Evolutionary conservation across 495 filamentous ascomycete species (phyloP).

Genomic region (Jackrogersella minutella): DNA sequence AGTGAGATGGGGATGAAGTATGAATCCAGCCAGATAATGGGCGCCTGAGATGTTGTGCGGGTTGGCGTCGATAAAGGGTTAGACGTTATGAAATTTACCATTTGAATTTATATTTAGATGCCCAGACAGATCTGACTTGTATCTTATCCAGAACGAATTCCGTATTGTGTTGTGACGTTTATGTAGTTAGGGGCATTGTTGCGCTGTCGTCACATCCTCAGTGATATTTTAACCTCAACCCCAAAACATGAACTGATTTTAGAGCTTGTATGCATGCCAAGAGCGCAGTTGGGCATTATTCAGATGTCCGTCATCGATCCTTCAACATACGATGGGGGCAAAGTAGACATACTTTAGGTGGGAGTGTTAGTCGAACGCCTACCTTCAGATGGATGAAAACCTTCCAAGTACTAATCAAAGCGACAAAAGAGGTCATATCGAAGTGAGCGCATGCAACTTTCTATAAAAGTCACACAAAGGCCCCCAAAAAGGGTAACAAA

Average conservation of each 20-base stretch:
- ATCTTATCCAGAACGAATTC: background rate
- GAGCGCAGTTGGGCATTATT: background rate
- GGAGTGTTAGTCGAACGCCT: background rate
- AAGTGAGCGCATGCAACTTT: constrained; percentile 20
- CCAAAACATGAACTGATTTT: too few relatives aligned
- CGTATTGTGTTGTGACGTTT: background rate
- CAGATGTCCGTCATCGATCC: background rate
- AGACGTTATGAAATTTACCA: constrained; percentile 13
- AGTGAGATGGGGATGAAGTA: constrained; percentile 38
- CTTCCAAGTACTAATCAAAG: background rate
- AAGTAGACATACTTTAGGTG: too few relatives aligned
- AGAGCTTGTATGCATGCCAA: too few relatives aligned
- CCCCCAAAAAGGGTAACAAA: constrained; percentile 9
- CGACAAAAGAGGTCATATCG: background rate
- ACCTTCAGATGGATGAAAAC: background rate
- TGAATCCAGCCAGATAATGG: constrained; percentile 32
- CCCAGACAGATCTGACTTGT: constrained; percentile 1
- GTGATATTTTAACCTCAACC: background rate
- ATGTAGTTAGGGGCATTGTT: background rate
- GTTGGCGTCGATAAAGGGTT: constrained; percentile 34
- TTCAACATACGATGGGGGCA: background rate
- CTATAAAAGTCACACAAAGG: constrained; percentile 25
- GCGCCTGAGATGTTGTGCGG: constrained; percentile 16
- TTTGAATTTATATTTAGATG: background rate
- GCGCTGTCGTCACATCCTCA: background rate